phyloP scores from a whole-genome alignment of 2,329 filamentous ascomycete species.

The Neonectria coccinea region DNA sequence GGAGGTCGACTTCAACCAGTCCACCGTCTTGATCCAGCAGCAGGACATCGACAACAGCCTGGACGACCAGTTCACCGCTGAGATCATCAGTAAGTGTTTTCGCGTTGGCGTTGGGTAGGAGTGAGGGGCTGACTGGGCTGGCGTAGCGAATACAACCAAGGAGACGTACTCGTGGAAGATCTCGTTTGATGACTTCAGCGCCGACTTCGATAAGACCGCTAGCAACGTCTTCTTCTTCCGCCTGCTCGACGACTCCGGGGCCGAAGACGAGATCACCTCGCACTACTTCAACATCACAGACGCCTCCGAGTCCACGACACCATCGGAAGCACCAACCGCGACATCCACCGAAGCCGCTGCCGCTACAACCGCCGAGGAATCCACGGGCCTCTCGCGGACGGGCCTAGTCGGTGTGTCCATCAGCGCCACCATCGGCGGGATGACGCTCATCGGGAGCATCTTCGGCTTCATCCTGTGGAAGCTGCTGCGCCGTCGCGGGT shows the following conservation, averaged over 20 bases:
- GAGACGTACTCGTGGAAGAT: background rate
- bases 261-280: background rate
- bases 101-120: too few species aligned
- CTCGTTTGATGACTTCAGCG: background rate
- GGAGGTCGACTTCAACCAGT: background rate
- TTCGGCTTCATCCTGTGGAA: background rate
- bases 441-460: background rate
- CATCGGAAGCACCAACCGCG: background rate
- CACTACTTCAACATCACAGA: background rate
- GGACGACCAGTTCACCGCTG: background rate
- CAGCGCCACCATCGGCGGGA: background rate
- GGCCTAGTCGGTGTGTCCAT: background rate
- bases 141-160: background rate
- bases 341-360: background rate
- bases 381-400: too few species aligned
- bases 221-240: constrained; percentile 2
- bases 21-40: background rate
- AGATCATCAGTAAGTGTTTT: background rate
- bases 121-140: background rate
- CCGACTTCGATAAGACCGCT: background rate
- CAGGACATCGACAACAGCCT: background rate
- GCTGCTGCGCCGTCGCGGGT: background rate
- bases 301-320: background rate
- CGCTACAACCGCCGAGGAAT: too few species aligned
- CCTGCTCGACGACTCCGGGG: background rate